These are phyloP conservation scores for Aphanomyces cochlioides DNA, from an alignment of 352 stramenopile genomes.

Conservation along the genomic window DNA sequence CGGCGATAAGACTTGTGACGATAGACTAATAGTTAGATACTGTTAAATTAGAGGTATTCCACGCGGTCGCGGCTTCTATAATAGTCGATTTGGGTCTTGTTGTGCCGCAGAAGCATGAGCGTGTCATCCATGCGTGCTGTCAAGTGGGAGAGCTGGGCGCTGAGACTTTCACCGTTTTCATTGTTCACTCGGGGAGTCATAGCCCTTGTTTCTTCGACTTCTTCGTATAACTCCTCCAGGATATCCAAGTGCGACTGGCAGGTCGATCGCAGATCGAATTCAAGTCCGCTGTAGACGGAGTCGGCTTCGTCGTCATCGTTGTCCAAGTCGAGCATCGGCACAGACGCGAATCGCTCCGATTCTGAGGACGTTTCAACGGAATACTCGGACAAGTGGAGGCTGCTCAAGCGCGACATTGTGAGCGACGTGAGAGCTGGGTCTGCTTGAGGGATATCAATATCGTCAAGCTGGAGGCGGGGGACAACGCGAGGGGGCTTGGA, in stretches of 20 bases:
- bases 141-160: not conserved
- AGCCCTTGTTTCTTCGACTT: not conserved
- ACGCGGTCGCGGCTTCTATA: constrained; percentile 7
- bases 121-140: constrained; percentile 6
- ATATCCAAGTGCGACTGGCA: not conserved
- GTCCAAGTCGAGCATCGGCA: constrained; percentile 2
- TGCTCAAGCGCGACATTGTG: not conserved
- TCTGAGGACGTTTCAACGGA: not conserved
- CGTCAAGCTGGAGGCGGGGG: not conserved
- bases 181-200: not conserved
- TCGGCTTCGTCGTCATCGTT: not conserved
- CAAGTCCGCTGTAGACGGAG: not conserved
- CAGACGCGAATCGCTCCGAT: too few species aligned
- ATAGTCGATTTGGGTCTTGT: constrained; percentile 10
- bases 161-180: not conserved
- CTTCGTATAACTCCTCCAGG: not conserved
- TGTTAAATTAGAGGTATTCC: constrained; percentile 6
- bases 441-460: not conserved
- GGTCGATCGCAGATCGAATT: not conserved
- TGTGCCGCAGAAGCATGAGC: not conserved
- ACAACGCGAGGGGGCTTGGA: not conserved
- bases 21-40: not conserved
- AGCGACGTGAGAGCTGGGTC: not conserved
- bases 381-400: not conserved
- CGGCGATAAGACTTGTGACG: too few species aligned